phyloP scores from a whole-genome alignment of 306 rosid species.

The Sesbania bispinosa region DNA sequence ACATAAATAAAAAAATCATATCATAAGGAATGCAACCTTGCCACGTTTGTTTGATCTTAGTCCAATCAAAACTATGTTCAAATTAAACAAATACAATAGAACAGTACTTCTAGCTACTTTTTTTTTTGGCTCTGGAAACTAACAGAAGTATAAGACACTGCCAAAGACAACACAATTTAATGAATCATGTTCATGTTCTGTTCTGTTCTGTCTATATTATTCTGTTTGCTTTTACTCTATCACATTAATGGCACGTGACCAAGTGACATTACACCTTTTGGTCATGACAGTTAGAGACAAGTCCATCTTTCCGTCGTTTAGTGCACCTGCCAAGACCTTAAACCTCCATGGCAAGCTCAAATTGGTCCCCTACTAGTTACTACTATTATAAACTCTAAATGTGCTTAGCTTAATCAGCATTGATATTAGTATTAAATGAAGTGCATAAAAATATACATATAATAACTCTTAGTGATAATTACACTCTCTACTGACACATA shows the following conservation, averaged over 20 bases:
- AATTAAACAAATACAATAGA: conserved; percentile 2
- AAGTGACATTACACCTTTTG: conserved; percentile 33
- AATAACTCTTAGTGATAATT: conserved; percentile 14
- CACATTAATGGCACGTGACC: conserved; percentile 39
- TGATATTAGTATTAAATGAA: background rate
- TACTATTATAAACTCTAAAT: background rate
- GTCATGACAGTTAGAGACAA: conserved; percentile 48
- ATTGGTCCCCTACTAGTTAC: conserved; percentile 40
- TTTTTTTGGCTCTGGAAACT: background rate
- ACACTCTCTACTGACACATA: conserved; percentile 11
- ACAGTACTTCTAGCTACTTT: conserved; percentile 11
- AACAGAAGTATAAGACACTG: conserved; percentile 2
- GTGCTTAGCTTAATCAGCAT: conserved; percentile 9
- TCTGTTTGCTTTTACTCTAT: background rate
- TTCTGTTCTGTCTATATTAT: background rate
- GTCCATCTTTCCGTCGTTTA: conserved; percentile 36
- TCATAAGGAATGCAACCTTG: conserved; percentile 20
- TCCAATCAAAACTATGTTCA: conserved; percentile 8
- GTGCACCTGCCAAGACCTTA: conserved; percentile 30
- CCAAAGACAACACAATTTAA: conserved; percentile 8
- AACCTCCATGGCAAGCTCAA: background rate
- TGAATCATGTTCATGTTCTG: conserved; percentile 14
- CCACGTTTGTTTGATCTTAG: conserved; percentile 26
- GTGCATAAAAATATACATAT: background rate
- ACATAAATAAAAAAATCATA: background rate